Percentiles rank a stretch among this genome's conserved stretches.
These are phyloP conservation scores for Theobroma cacao DNA, from an alignment of 345 rosid genomes.

Conservation along the genomic window DNA sequence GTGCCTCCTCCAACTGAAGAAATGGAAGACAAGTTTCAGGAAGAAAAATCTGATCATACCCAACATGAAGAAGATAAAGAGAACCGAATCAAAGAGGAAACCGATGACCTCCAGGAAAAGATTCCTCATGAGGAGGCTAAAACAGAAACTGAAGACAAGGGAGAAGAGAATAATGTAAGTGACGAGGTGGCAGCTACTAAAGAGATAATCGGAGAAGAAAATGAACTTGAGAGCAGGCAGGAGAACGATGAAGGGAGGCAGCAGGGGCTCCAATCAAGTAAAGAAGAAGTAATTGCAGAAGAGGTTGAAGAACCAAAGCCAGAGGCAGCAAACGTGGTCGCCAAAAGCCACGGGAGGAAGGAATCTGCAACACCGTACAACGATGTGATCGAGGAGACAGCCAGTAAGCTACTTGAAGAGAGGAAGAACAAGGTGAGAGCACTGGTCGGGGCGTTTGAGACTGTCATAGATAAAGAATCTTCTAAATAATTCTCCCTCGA, in stretches of 20 bases:
- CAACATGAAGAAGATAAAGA: conserved; percentile 1
- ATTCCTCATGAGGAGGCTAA: conserved; percentile 20
- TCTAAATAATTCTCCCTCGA: conserved; percentile 13
- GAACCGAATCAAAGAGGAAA: background rate
- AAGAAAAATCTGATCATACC: background rate
- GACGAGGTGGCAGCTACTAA: background rate
- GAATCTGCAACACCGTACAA: conserved; percentile 68
- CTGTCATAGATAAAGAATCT: conserved; percentile 80
- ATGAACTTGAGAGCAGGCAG: conserved; percentile 13
- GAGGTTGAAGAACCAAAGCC: conserved; percentile 3
- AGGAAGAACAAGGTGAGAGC: conserved; percentile 88
- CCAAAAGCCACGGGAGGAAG: conserved; percentile 47
- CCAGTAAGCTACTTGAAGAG: conserved; percentile 59
- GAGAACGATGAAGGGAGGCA: conserved; percentile 20
- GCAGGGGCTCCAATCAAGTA: conserved; percentile 12
- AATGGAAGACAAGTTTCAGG: conserved; percentile 16
- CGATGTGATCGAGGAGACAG: conserved; percentile 77
- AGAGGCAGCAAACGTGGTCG: conserved; percentile 1
- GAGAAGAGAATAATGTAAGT: background rate
- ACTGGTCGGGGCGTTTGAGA: conserved; percentile 88
- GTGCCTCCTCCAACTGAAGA: conserved; percentile 1
- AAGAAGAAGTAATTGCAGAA: conserved; percentile 14
- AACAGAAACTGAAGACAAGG: conserved; percentile 12
- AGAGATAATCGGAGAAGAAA: conserved; percentile 14
- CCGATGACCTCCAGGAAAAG: conserved; percentile 17